phyloP scores from a whole-genome alignment of 148 eudicot genomes.

The Camellia japonica region DNA sequence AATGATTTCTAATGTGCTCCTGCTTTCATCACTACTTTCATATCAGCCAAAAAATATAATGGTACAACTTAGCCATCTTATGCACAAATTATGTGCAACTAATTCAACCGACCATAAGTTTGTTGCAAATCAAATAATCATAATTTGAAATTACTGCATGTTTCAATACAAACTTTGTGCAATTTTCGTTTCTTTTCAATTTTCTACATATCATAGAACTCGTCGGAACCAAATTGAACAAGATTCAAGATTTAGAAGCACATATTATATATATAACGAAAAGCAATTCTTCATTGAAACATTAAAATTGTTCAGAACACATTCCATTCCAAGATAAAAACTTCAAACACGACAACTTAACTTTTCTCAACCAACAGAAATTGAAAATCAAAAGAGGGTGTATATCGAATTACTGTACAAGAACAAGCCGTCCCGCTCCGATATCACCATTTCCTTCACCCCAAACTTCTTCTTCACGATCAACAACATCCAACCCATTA shows the following conservation, averaged over 20 bases:
- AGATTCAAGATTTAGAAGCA: background rate
- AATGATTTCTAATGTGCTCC: background rate
- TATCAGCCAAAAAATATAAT: background rate
- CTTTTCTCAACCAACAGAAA: background rate
- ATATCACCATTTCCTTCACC: slow-evolving; percentile 29
- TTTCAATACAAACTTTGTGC: background rate
- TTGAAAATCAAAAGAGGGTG: background rate
- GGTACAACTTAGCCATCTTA: background rate
- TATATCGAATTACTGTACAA: slow-evolving; percentile 53
- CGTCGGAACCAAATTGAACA: background rate
- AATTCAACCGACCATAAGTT: background rate
- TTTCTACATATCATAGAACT: too few relatives aligned
- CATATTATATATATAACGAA: background rate
- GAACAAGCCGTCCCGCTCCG: slow-evolving; percentile 38
- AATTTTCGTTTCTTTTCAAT: background rate
- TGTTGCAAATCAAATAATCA: too few relatives aligned
- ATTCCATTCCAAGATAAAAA: background rate
- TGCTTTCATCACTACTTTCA: background rate
- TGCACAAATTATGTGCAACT: background rate
- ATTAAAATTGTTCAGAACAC: background rate
- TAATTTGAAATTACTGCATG: too few relatives aligned
- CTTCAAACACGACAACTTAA: slow-evolving; percentile 8
- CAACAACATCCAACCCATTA: slow-evolving; percentile 19
- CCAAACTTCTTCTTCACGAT: slow-evolving; percentile 25
- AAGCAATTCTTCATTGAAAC: slow-evolving; percentile 8